phyloP scores from a whole-genome alignment of 768 basidiomycete genomes.

The Tricholoma sp. region DNA sequence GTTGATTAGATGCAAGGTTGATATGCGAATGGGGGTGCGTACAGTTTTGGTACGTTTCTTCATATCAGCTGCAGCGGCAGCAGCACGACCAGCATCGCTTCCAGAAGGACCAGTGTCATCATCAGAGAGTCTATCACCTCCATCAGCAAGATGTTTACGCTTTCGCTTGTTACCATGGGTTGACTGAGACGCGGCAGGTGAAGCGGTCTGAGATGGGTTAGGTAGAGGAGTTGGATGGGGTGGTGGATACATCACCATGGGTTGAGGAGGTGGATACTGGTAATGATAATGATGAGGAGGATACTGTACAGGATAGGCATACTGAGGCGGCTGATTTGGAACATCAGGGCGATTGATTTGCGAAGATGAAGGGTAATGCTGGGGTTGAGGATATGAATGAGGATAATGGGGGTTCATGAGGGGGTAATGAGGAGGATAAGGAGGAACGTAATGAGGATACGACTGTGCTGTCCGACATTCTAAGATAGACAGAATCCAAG shows the following conservation, averaged over 20 bases:
- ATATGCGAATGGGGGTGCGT: slow-evolving; percentile 8
- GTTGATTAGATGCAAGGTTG: slow-evolving; percentile 2
- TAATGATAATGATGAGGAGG: slow-evolving; percentile 53
- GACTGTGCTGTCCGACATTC: slow-evolving; percentile 14
- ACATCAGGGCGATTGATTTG: slow-evolving; percentile 32
- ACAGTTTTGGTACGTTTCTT: slow-evolving; percentile 93
- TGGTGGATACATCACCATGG: slow-evolving; percentile 67
- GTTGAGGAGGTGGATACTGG: slow-evolving; percentile 63
- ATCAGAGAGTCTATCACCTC: slow-evolving; percentile 46
- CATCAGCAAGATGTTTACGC: slow-evolving; percentile 41
- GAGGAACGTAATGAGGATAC: slow-evolving; percentile 34
- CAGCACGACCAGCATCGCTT: slow-evolving; percentile 33
- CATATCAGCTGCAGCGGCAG: slow-evolving; percentile 40
- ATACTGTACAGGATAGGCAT: slow-evolving; percentile 54
- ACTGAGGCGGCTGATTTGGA: slow-evolving; percentile 36
- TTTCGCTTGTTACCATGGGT: slow-evolving; percentile 54
- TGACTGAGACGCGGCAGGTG: slow-evolving; percentile 28
- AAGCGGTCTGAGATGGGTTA: slow-evolving; percentile 29
- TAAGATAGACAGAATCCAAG: slow-evolving; percentile 7
- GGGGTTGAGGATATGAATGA: slow-evolving; percentile 33
- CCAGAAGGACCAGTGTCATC: slow-evolving; percentile 52
- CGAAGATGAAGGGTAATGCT: slow-evolving; percentile 22
- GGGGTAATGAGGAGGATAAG: slow-evolving; percentile 49
- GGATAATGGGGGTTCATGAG: slow-evolving; percentile 73
- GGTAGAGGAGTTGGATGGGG: slow-evolving; percentile 32